phyloP scores from a whole-genome alignment of 2,329 filamentous ascomycete species.

The Taxawa tesnikishii region DNA sequence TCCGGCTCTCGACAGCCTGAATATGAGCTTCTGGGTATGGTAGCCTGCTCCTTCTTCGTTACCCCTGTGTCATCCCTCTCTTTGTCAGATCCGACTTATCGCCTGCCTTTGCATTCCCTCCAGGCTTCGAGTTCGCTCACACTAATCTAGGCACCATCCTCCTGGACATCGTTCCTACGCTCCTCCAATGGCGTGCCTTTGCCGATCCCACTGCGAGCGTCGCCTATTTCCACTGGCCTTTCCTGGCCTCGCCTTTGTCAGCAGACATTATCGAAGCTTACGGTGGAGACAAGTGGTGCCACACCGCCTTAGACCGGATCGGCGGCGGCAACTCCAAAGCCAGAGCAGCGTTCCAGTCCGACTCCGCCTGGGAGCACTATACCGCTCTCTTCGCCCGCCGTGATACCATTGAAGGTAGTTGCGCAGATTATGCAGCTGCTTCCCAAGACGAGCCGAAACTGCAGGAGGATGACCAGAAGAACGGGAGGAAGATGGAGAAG shows the following conservation, averaged over 20 bases:
- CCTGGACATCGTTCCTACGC: conserved; percentile 38
- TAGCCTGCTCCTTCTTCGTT: no score
- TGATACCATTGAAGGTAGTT: conserved; percentile 29
- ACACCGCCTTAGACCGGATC: conserved; percentile 19
- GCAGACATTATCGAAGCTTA: conserved; percentile 30
- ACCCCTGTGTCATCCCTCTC: no score
- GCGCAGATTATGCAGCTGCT: conserved; percentile 36
- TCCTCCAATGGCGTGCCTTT: conserved; percentile 32
- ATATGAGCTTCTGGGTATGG: no score
- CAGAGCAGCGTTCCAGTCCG: conserved; percentile 15
- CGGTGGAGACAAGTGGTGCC: conserved; percentile 28
- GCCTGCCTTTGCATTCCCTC: no score
- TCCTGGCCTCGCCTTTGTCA: conserved; percentile 35
- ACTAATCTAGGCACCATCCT: conserved; percentile 28
- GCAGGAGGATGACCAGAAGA: conserved; percentile 33
- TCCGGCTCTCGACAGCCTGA: no score
- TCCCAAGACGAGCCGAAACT: conserved; percentile 28
- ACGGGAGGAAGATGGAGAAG: conserved; percentile 29
- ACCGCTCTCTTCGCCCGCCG: conserved; percentile 27
- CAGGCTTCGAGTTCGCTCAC: conserved; percentile 14
- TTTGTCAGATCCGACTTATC: no score
- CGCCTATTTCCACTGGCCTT: conserved; percentile 38
- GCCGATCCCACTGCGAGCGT: conserved; percentile 22
- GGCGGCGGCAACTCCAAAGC: conserved; percentile 17
- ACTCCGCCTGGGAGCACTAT: conserved; percentile 32